These are phyloP conservation scores for Wickerhamiella qilinensis DNA, from an alignment of 805 yeast species.

Conservation along the genomic window DNA sequence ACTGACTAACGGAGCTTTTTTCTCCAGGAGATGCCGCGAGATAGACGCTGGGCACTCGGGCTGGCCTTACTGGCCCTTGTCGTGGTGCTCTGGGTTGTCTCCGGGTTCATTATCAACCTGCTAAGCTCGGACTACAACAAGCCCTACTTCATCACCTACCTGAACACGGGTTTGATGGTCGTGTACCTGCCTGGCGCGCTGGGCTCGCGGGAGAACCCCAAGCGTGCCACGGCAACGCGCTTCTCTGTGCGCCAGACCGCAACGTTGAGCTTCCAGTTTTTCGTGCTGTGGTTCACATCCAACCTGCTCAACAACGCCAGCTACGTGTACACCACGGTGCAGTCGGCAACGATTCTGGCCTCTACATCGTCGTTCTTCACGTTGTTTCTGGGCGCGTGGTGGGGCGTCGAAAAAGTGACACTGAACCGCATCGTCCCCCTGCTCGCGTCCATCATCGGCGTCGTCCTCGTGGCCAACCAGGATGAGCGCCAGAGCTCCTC, in stretches of 20 bases:
- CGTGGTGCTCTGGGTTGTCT: conserved; percentile 76
- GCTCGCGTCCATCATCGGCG: conserved; percentile 58
- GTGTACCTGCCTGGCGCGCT: conserved; percentile 56
- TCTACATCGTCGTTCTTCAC: conserved; percentile 93
- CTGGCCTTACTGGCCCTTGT: conserved; percentile 57
- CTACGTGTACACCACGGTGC: conserved; percentile 76
- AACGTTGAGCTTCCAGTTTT: conserved; percentile 60
- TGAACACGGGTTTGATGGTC: conserved; percentile 74
- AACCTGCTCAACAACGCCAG: conserved; percentile 82
- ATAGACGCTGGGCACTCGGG: conserved; percentile 33
- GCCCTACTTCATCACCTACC: conserved; percentile 83
- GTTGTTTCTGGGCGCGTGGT: conserved; percentile 57
- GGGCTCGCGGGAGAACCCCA: neutral
- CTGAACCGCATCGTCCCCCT: conserved; percentile 52
- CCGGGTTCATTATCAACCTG: conserved; percentile 71
- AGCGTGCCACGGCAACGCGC: conserved; percentile 4
- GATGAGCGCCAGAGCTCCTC: conserved; percentile 16
- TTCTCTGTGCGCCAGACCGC: conserved; percentile 41
- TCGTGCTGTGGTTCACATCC: conserved; percentile 79
- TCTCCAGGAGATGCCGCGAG: neutral
- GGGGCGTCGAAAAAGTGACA: conserved; percentile 54
- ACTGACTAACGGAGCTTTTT: no score
- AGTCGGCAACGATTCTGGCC: conserved; percentile 83
- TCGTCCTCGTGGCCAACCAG: conserved; percentile 54
- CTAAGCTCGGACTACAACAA: conserved; percentile 51